These are phyloP conservation scores for Termitomyces sp. DNA, from an alignment of 768 basidiomycete genomes.

Conservation along the genomic window DNA sequence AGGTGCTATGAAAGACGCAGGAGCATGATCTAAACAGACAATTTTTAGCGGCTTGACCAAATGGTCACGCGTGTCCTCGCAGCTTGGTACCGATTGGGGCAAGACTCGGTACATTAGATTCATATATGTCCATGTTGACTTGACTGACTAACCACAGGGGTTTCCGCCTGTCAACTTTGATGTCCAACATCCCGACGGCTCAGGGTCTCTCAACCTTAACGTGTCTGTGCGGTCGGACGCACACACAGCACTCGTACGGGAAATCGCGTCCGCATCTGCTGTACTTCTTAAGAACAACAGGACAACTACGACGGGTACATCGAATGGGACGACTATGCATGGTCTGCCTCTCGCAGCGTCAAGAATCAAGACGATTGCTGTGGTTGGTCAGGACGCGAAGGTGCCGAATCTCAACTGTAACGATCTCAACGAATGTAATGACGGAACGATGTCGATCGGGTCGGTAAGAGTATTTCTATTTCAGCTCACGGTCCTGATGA, in stretches of 20 bases:
- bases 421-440: slow-evolving; percentile 48
- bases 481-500: not conserved
- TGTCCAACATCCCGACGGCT: slow-evolving; percentile 37
- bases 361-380: slow-evolving; percentile 49
- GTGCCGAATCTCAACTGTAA: slow-evolving; percentile 39
- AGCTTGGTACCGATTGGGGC: slow-evolving; percentile 40
- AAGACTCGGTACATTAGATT: slow-evolving; percentile 32
- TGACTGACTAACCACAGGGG: slow-evolving; percentile 20
- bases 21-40: not conserved
- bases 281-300: slow-evolving; percentile 65
- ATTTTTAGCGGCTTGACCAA: slow-evolving; percentile 31
- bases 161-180: slow-evolving; percentile 44
- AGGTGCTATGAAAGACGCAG: not conserved
- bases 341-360: slow-evolving; percentile 41
- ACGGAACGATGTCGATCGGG: slow-evolving; percentile 59
- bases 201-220: slow-evolving; percentile 35
- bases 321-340: slow-evolving; percentile 25
- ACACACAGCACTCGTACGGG: slow-evolving; percentile 47
- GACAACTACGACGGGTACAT: slow-evolving; percentile 27
- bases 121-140: not conserved
- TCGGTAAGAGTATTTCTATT: slow-evolving; percentile 24
- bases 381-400: slow-evolving; percentile 55
- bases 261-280: slow-evolving; percentile 62
- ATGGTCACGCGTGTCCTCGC: slow-evolving; percentile 43
- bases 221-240: slow-evolving; percentile 36